phyloP scores from a whole-genome alignment of 2,329 filamentous ascomycete genomes.

The Berkeleyomyces rouxiae region DNA sequence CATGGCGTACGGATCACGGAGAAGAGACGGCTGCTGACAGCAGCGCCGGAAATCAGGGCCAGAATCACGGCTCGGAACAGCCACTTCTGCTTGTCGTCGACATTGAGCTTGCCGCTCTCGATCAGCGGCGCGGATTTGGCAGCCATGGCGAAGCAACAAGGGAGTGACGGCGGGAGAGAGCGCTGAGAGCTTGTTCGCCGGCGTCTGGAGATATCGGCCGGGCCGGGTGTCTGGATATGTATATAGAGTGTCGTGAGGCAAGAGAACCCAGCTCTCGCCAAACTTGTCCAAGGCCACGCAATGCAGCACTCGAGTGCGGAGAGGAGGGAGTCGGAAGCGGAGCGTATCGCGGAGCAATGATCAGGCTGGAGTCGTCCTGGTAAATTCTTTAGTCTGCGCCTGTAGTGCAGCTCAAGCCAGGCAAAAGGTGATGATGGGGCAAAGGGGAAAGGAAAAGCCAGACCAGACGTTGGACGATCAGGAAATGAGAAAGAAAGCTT shows the following conservation, averaged over 20 bases:
- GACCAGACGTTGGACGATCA: not conserved
- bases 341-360: not conserved
- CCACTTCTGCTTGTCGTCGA: slow-evolving; percentile 15
- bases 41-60: slow-evolving; percentile 74
- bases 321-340: not conserved
- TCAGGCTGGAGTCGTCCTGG: too few species aligned
- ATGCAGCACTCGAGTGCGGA: not conserved
- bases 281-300: not conserved
- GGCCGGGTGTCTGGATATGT: too few species aligned
- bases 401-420: not conserved
- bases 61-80: slow-evolving; percentile 83
- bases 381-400: not conserved
- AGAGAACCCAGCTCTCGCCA: slow-evolving; percentile 11
- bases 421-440: not conserved
- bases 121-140: slow-evolving; percentile 11
- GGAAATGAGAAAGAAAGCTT: not conserved
- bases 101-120: slow-evolving; percentile 20
- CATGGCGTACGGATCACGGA: slow-evolving; percentile 77
- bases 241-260: not conserved
- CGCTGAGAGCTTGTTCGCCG: too few species aligned
- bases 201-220: too few species aligned
- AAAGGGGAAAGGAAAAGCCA: not conserved
- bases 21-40: slow-evolving; percentile 86
- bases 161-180: too few species aligned
- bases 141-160: slow-evolving; percentile 4